A percentile compares a stretch with the other conserved stretches of the same genome.
Evolutionary conservation across 208 protist species (phyloP).

Genomic region (Perkinsela sp.): DNA sequence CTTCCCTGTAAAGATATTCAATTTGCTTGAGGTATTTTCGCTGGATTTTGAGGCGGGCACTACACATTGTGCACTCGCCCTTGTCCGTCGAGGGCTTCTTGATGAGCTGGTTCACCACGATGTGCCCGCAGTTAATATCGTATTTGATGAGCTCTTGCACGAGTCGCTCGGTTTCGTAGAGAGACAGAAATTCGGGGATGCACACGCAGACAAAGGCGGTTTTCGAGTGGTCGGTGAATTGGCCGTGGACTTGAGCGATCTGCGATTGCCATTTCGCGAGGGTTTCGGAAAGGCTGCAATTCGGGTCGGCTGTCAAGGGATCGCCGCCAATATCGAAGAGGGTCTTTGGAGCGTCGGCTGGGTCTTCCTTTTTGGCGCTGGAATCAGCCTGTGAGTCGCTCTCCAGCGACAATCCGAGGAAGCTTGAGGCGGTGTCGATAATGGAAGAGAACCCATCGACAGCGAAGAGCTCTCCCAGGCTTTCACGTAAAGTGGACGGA

Average conservation of each 20-base stretch:
- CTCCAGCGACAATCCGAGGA: slow-evolving; percentile 8
- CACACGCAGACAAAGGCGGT: slow-evolving; percentile 93
- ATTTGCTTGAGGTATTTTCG: slow-evolving; percentile 79
- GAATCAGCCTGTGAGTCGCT: not conserved
- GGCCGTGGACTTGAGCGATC: slow-evolving; percentile 17
- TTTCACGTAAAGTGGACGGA: slow-evolving; percentile 22
- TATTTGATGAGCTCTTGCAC: slow-evolving; percentile 83
- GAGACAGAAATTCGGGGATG: slow-evolving; percentile 91
- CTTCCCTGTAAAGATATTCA: slow-evolving; percentile 70
- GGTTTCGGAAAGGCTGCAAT: slow-evolving; percentile 6
- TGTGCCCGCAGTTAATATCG: slow-evolving; percentile 77
- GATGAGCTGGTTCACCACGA: slow-evolving; percentile 83
- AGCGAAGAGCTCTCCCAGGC: slow-evolving; percentile 13
- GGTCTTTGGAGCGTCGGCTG: not conserved
- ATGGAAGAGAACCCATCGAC: slow-evolving; percentile 16
- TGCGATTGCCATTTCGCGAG: slow-evolving; percentile 11
- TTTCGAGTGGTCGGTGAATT: slow-evolving; percentile 23
- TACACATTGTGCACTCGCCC: slow-evolving; percentile 46
- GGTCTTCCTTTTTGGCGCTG: not conserved
- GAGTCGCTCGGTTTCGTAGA: slow-evolving; percentile 95
- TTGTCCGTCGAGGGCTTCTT: slow-evolving; percentile 13
- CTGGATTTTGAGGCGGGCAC: slow-evolving; percentile 66
- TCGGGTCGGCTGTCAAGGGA: not conserved
- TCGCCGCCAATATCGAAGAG: not conserved
- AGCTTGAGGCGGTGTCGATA: slow-evolving; percentile 10